Evolutionary conservation across 768 basidiomycete species (phyloP).

Genomic region (Naganishia onofrii): DNA sequence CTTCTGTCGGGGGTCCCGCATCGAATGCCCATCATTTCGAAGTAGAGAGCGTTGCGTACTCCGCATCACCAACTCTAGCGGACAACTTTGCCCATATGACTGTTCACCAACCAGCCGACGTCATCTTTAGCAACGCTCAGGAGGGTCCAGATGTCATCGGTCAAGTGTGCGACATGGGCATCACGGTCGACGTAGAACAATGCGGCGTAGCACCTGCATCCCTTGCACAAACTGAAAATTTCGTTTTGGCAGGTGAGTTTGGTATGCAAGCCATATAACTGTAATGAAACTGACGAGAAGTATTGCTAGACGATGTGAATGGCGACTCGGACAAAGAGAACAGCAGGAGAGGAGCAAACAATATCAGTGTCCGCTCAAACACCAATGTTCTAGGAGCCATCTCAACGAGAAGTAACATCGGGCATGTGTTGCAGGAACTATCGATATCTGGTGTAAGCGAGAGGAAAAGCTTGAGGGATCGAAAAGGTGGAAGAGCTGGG

Average conservation of each 20-base stretch:
- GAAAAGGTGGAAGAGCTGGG: conserved; percentile 14
- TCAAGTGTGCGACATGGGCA: neutral
- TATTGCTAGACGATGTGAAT: neutral
- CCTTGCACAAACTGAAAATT: neutral
- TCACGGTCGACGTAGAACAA: neutral
- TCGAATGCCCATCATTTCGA: neutral
- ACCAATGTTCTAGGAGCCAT: no score
- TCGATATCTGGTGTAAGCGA: neutral
- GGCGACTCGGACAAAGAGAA: conserved; percentile 20
- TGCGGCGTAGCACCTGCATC: neutral
- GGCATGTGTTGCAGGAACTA: conserved; percentile 11
- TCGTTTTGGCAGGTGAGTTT: neutral
- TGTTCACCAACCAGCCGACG: neutral
- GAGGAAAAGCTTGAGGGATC: conserved; percentile 10
- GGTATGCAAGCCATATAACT: neutral
- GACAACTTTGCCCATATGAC: neutral
- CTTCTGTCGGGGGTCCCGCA: neutral
- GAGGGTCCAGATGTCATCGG: neutral
- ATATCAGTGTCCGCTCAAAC: neutral
- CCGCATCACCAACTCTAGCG: neutral
- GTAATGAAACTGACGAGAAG: neutral
- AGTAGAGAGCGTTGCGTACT: neutral
- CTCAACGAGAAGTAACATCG: neutral
- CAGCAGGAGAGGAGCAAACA: neutral
- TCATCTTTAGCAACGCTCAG: neutral